phyloP scores from a whole-genome alignment of 768 basidiomycete genomes.

The Termitomyces eurrhizus region DNA sequence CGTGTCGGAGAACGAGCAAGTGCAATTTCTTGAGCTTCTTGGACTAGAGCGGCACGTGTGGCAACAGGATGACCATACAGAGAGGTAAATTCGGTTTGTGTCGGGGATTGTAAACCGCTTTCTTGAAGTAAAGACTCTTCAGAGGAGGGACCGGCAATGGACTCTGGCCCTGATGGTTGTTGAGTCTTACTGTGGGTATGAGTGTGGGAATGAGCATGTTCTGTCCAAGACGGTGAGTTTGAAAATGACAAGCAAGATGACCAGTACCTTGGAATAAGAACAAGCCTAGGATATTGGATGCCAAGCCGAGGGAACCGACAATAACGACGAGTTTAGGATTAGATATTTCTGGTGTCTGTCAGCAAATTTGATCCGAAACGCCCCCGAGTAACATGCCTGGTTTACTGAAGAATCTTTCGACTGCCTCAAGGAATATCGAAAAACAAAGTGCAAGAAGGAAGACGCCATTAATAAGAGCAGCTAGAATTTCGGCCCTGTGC shows the following conservation, averaged over 20 bases:
- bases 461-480: conserved; percentile 93
- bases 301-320: conserved; percentile 85
- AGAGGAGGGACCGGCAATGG: conserved; percentile 23
- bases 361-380: conserved; percentile 9
- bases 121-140: conserved; percentile 20
- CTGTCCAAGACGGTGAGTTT: conserved; percentile 27
- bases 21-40: conserved; percentile 82
- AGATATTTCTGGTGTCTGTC: conserved; percentile 60
- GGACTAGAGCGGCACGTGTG: conserved; percentile 69
- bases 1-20: conserved; percentile 43
- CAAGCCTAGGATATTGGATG: conserved; percentile 89
- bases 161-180: conserved; percentile 29
- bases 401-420: conserved; percentile 83
- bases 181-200: conserved; percentile 43
- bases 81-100: conserved; percentile 43
- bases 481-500: conserved; percentile 96
- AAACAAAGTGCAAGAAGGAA: conserved; percentile 97
- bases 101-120: conserved; percentile 26
- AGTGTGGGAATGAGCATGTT: conserved; percentile 65
- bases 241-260: conserved; percentile 1
- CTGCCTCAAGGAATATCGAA: conserved; percentile 89
- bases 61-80: conserved; percentile 73
- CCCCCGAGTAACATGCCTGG: conserved; percentile 49
- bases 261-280: conserved; percentile 91
- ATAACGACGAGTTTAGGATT: conserved; percentile 86